phyloP scores from a whole-genome alignment of 805 yeast species.

The Candida chauliodis region DNA sequence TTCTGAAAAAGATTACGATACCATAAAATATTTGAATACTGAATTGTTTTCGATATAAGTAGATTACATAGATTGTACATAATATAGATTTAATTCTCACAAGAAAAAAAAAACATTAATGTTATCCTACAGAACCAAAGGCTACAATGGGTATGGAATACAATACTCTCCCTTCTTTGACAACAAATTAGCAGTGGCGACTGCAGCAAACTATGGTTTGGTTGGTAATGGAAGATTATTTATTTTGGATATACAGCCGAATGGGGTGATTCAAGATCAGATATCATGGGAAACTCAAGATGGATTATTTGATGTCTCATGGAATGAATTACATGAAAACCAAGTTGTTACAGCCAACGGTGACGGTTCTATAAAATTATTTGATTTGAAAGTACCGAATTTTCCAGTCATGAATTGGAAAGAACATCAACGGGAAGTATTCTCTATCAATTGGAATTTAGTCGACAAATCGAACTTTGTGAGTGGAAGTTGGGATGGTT shows the following conservation, averaged over 20 bases:
- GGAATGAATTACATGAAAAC: slow-evolving; percentile 91
- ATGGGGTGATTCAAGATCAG: slow-evolving; percentile 58
- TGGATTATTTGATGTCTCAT: slow-evolving; percentile 79
- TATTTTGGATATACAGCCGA: slow-evolving; percentile 62
- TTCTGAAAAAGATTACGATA: slow-evolving; percentile 17
- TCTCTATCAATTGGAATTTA: slow-evolving; percentile 70
- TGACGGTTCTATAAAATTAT: slow-evolving; percentile 82
- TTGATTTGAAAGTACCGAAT: slow-evolving; percentile 64
- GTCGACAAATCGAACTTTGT: slow-evolving; percentile 66
- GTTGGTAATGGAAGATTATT: slow-evolving; percentile 89
- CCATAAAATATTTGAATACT: slow-evolving; percentile 42
- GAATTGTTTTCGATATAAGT: slow-evolving; percentile 14
- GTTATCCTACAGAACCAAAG: slow-evolving; percentile 71
- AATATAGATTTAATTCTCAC: neutral
- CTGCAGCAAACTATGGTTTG: slow-evolving; percentile 88
- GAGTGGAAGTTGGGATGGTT: slow-evolving; percentile 90
- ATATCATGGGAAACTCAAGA: slow-evolving; percentile 84
- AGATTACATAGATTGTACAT: no score
- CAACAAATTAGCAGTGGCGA: slow-evolving; percentile 82
- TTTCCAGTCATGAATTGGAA: slow-evolving; percentile 72
- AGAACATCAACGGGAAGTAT: slow-evolving; percentile 77
- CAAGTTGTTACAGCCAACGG: slow-evolving; percentile 83
- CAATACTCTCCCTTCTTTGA: slow-evolving; percentile 91
- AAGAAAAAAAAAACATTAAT: slow-evolving; percentile 29
- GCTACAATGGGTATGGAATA: slow-evolving; percentile 83